These are phyloP conservation scores for Tetrahymena thermophila DNA, from an alignment of 73 alveolate genomes.

Conservation along the genomic window DNA sequence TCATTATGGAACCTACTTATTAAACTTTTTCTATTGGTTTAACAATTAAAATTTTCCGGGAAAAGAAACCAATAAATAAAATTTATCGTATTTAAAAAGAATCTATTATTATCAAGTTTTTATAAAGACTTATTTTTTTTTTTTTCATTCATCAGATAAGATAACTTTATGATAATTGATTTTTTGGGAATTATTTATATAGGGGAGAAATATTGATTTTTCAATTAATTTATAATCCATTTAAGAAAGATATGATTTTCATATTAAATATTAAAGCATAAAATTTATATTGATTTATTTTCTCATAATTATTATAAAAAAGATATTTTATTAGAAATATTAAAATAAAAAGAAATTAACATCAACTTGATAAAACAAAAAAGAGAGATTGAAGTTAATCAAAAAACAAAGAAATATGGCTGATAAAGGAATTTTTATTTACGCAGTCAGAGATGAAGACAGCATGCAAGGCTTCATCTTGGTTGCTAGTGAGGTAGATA, in stretches of 20 bases:
- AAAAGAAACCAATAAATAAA: background rate
- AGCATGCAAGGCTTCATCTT: background rate
- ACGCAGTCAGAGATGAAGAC: background rate
- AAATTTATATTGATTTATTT: background rate
- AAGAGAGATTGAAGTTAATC: background rate
- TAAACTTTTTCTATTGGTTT: background rate
- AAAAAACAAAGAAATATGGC: background rate
- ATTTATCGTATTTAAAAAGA: background rate
- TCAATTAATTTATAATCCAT: background rate
- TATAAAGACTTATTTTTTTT: background rate
- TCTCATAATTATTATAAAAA: background rate
- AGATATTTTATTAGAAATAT: background rate
- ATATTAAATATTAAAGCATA: background rate
- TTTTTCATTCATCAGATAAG: background rate
- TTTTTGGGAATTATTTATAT: no score
- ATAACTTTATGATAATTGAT: background rate
- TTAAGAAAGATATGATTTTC: background rate
- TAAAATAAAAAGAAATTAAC: background rate
- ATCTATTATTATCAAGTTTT: background rate
- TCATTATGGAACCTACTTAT: background rate
- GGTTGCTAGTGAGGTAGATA: background rate
- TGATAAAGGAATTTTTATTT: background rate
- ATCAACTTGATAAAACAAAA: background rate
- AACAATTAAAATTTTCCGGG: background rate
- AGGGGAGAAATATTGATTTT: background rate